These are phyloP conservation scores for Calcarisporium arbuscula DNA, from an alignment of 2,329 filamentous ascomycete genomes.

Conservation along the genomic window DNA sequence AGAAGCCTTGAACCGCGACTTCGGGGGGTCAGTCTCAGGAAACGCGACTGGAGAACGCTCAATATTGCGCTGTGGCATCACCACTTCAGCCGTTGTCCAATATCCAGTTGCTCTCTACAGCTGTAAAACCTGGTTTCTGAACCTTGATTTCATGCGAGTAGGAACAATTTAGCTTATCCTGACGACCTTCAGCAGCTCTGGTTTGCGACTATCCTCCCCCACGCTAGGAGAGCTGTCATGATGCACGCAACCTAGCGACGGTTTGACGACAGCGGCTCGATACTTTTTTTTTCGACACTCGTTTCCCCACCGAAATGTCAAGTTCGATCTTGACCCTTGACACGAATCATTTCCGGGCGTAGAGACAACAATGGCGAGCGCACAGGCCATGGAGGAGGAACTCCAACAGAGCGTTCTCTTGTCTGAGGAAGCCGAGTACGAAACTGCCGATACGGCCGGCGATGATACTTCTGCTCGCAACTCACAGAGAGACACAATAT, in stretches of 20 bases:
- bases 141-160: no score
- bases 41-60: constrained; percentile 15
- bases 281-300: no score
- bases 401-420: constrained; percentile 49
- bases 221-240: no score
- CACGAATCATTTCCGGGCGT: constrained; percentile 15
- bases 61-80: constrained; percentile 8
- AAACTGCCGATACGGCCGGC: constrained; percentile 25
- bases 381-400: constrained; percentile 51
- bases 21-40: constrained; percentile 4
- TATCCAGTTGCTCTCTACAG: no score
- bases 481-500: neutral
- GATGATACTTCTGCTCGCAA: constrained; percentile 18
- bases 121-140: no score
- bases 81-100: no score
- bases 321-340: constrained; percentile 9
- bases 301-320: constrained; percentile 29
- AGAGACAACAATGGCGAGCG: constrained; percentile 38
- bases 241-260: constrained; percentile 18
- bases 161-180: no score
- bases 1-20: constrained; percentile 7
- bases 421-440: constrained; percentile 42
- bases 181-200: no score
- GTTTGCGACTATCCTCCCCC: no score
- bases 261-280: no score